Base-by-base conservation (phyloP, 2,329 filamentous ascomycete genomes). In the Coniochaeta sp. region DNA sequence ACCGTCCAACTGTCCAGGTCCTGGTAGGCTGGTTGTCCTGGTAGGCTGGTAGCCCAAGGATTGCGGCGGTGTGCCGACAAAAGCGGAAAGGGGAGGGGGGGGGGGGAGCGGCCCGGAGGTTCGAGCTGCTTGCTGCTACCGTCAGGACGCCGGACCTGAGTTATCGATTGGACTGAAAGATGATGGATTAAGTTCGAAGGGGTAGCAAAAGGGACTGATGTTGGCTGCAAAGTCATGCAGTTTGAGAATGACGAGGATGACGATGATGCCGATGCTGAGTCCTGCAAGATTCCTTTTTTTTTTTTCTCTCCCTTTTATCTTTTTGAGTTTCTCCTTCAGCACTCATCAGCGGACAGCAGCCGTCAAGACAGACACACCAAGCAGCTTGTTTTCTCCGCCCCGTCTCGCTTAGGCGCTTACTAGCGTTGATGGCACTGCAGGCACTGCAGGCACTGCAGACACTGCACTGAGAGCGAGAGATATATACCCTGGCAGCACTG, bases 321-420 rank as follows among this genome's bases (percentile, higher is more conserved):
- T 52, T 30, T 22, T 5, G 26, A 52, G 22, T 30, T 52, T 52
- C 47, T 52, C 12, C n/a, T 17, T 22, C 6, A 22, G 14, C 10
- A 22, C 19, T 50, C 40, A 22, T 44, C 32, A 14, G 17, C 38
- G 4, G n/a, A 22, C 19, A n/a, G 19, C 42, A 10, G n/a, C 4
- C 22, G 19, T n/a, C n/a, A n/a, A n/a, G n/a, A n/a, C n/a, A n/a
- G n/a, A n/a, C n/a, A n/a, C n/a, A n/a, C n/a, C n/a, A n/a, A n/a
- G n/a, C n/a, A n/a, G n/a, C n/a, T n/a, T n/a, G n/a, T n/a, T n/a
- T 52, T 56, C 30, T 36, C 30, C 54, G 52, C 52, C 30, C 28
- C 52, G 19, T 56, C 54, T 56, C 54, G 54, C 54, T 56, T 56
- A 56, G 54, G 54, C 54, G 54, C 54, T 38, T 56, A 38, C 22